A percentile compares a stretch with the other conserved stretches of the same genome.
Evolutionary conservation across 2,329 filamentous ascomycete genomes (phyloP).

Genomic region (Pestalotiopsis sp.): DNA sequence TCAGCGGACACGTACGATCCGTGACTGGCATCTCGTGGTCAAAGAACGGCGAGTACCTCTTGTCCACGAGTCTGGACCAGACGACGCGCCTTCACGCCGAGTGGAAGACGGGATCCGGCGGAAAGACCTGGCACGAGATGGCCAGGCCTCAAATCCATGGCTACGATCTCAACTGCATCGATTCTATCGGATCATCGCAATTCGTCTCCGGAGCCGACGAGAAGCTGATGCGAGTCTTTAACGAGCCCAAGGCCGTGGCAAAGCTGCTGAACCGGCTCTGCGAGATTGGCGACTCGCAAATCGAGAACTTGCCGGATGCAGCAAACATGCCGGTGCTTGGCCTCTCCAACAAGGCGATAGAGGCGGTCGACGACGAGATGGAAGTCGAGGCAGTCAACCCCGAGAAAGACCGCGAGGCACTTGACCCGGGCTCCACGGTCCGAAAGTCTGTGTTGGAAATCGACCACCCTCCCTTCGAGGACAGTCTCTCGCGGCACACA

Average conservation of each 20-base stretch:
- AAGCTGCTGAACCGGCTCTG: conserved; percentile 71
- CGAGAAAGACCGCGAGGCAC: conserved; percentile 53
- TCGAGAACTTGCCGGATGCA: conserved; percentile 70
- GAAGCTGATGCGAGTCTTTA: conserved; percentile 95
- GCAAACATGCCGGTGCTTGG: conserved; percentile 95
- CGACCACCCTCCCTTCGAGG: conserved; percentile 81
- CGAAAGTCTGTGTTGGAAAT: conserved; percentile 66
- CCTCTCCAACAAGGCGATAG: conserved; percentile 92
- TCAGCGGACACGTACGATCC: conserved; percentile 82
- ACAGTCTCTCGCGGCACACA: conserved; percentile 85
- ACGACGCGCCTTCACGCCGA: conserved; percentile 85
- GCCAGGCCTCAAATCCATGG: conserved; percentile 95
- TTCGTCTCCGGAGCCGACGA: conserved; percentile 97
- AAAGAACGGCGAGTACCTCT: conserved; percentile 76
- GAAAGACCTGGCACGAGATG: conserved; percentile 87
- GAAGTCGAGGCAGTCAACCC: conserved; percentile 37
- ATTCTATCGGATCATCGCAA: conserved; percentile 69
- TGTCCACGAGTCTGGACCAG: conserved; percentile 90
- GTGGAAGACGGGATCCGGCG: conserved; percentile 60
- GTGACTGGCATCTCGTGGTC: conserved; percentile 87
- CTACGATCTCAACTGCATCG: conserved; percentile 95
- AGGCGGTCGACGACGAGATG: conserved; percentile 50
- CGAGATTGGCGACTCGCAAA: conserved; percentile 52
- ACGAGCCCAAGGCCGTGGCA: conserved; percentile 83
- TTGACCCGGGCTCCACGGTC: conserved; percentile 57